These are phyloP conservation scores for Orbilia javanica DNA, from an alignment of 2,329 filamentous ascomycete species.

Conservation along the genomic window DNA sequence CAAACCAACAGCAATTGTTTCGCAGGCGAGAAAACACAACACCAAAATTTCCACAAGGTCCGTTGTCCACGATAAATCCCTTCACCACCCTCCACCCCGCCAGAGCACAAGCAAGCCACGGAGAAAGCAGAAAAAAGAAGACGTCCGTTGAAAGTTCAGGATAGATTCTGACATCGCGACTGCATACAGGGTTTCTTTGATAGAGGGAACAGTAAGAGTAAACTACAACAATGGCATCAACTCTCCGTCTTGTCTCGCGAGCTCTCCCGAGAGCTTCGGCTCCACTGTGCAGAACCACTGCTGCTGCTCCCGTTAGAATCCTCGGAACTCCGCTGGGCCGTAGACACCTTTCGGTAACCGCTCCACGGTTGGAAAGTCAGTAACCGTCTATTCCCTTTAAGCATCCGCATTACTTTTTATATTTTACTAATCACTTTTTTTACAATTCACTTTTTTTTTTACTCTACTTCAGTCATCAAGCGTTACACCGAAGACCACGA, in stretches of 20 bases:
- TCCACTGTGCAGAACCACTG: conserved; percentile 22
- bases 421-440: no score
- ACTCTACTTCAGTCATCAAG: conserved; percentile 67
- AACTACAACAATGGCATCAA: conserved; percentile 38
- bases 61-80: neutral
- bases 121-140: neutral
- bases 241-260: conserved; percentile 48
- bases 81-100: conserved; percentile 10
- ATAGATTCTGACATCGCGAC: no score
- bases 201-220: neutral
- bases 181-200: neutral
- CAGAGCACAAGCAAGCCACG: no score
- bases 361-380: conserved; percentile 37
- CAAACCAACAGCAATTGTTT: neutral
- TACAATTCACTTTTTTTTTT: neutral
- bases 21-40: conserved; percentile 18
- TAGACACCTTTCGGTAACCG: conserved; percentile 42
- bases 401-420: neutral
- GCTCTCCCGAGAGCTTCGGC: conserved; percentile 40
- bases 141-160: neutral
- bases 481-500: conserved; percentile 98
- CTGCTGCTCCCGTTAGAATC: conserved; percentile 14
- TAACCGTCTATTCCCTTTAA: neutral
- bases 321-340: conserved; percentile 22
- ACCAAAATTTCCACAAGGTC: conserved; percentile 53